A percentile compares a stretch with the other conserved stretches of the same genome.
Evolutionary conservation across 352 stramenopile genomes (phyloP).

Genomic region (Globisporangium takayamanum): DNA sequence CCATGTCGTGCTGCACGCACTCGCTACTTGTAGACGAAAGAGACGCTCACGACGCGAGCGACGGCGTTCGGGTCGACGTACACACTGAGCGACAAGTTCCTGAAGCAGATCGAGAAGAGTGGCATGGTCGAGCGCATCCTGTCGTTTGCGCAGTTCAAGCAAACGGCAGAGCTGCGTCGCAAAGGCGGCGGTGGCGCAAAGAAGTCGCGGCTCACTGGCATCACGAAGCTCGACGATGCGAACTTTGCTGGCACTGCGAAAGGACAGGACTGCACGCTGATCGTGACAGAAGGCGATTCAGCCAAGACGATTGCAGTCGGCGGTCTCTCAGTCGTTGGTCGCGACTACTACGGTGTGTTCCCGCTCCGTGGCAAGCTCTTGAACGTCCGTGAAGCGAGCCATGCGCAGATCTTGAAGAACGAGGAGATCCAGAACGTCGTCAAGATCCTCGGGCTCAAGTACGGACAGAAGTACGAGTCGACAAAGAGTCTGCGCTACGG

Average conservation of each 20-base stretch:
- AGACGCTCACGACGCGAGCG: conserved; percentile 90
- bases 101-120: conserved; percentile 86
- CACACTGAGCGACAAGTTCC: conserved; percentile 81
- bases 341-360: conserved; percentile 97
- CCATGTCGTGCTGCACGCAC: not conserved
- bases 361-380: conserved; percentile 96
- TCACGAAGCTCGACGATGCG: conserved; percentile 97
- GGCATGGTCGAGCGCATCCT: conserved; percentile 89
- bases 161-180: conserved; percentile 85
- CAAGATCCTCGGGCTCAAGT: conserved; percentile 96
- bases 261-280: conserved; percentile 93
- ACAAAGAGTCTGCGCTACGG: conserved; percentile 91
- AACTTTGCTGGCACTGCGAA: conserved; percentile 92
- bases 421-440: conserved; percentile 96
- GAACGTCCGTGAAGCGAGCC: conserved; percentile 99
- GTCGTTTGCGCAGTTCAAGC: conserved; percentile 90
- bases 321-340: conserved; percentile 93
- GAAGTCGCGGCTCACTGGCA: conserved; percentile 80
- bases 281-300: conserved; percentile 98
- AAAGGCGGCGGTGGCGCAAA: conserved; percentile 79
- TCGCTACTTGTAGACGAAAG: conserved; percentile 85
- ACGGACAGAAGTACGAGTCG: conserved; percentile 91
- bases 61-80: conserved; percentile 84
- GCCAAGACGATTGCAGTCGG: conserved; percentile 97
- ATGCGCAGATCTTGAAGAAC: conserved; percentile 95